These are phyloP conservation scores for Gryganskiella cystojenkinii DNA, from an alignment of 192 early-diverging fungal species.

Conservation along the genomic window DNA sequence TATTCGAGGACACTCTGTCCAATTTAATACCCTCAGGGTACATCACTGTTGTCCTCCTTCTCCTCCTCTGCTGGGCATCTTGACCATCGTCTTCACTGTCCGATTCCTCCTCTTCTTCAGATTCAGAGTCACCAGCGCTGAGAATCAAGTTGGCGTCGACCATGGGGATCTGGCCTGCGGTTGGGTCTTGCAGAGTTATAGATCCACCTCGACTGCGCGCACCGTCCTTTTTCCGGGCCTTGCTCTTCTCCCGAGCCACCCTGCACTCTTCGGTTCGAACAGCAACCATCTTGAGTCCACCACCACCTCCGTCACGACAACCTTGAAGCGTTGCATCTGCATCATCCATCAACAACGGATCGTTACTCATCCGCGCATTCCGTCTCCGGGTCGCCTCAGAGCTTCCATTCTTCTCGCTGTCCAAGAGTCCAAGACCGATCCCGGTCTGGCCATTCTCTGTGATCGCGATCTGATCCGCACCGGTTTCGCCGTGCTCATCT, in stretches of 20 bases:
- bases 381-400: slow-evolving; percentile 1
- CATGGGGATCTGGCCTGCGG: background rate
- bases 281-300: too few species aligned
- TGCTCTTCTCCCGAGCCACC: slow-evolving; percentile 1
- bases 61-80: too few species aligned
- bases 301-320: slow-evolving; percentile 18
- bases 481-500: background rate
- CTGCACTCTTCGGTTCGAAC: slow-evolving; percentile 6
- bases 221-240: slow-evolving; percentile 3
- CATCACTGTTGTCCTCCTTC: background rate
- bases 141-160: background rate
- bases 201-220: slow-evolving; percentile 22
- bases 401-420: background rate
- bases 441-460: background rate
- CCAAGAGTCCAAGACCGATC: background rate
- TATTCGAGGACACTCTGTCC: slow-evolving; percentile 5
- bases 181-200: slow-evolving; percentile 18
- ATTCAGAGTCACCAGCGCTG: slow-evolving; percentile 7
- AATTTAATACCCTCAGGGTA: slow-evolving; percentile 3
- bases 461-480: background rate
- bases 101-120: background rate
- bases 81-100: background rate
- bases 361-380: slow-evolving; percentile 9
- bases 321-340: slow-evolving; percentile 15
- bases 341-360: slow-evolving; percentile 17